Conservation (phyloP, 345 rosid species). For the Acer campestre region DNA sequence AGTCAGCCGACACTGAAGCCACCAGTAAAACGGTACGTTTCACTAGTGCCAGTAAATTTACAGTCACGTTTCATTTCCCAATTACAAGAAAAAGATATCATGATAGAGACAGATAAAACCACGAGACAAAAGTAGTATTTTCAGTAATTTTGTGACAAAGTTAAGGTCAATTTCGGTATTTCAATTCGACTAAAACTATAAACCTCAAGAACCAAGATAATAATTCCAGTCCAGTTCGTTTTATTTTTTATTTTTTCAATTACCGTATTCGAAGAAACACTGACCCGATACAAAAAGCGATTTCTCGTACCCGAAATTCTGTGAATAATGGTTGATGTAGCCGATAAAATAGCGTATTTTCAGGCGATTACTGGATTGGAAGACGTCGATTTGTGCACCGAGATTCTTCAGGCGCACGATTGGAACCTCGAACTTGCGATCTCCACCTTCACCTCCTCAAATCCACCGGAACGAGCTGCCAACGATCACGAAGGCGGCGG, state of each 20-base stretch:
- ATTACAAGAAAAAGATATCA: background rate
- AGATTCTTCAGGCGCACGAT: slow-evolving; percentile 92
- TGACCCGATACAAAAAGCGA: background rate
- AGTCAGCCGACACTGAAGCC: background rate
- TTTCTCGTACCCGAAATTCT: background rate
- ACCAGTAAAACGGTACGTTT: background rate
- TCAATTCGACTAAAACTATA: background rate
- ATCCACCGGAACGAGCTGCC: slow-evolving; percentile 22
- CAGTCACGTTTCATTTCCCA: background rate
- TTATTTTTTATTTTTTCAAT: background rate
- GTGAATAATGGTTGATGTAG: slow-evolving; percentile 69
- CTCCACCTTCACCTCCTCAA: slow-evolving; percentile 69
- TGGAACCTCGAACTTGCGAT: slow-evolving; percentile 99
- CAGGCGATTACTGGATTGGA: slow-evolving; percentile 94
- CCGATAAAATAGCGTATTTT: slow-evolving; percentile 86
- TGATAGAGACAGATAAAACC: background rate
- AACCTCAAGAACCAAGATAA: background rate
- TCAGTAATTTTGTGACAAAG: background rate
- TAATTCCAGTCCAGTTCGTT: background rate
- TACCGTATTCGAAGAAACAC: background rate
- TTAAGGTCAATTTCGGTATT: background rate
- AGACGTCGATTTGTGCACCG: slow-evolving; percentile 88
- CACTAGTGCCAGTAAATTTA: no score
- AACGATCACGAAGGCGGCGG: slow-evolving; percentile 21
- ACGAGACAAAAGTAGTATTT: background rate